Evolutionary conservation across 176 grass and related monocot species (phyloP).

Genomic region (Oryza glaberrima): DNA sequence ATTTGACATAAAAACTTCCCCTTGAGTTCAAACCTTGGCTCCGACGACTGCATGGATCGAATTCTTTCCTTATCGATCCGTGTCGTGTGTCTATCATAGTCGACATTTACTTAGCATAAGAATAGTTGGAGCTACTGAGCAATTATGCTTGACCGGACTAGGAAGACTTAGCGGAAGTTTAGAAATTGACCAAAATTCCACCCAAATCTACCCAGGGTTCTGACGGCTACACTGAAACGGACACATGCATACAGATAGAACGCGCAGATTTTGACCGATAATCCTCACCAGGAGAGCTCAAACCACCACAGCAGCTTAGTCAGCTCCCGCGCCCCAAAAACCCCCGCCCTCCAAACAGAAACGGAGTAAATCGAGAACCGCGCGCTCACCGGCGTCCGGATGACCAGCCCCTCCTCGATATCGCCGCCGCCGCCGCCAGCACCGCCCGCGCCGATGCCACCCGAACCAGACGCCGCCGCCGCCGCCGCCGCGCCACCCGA

Average conservation of each 20-base stretch:
- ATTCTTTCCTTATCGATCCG: conserved; percentile 10
- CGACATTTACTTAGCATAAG: conserved; percentile 25
- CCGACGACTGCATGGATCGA: conserved; percentile 10
- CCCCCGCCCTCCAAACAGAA: background rate
- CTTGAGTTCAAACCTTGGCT: conserved; percentile 5
- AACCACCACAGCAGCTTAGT: conserved; percentile 25
- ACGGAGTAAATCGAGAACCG: conserved; percentile 27
- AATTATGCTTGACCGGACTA: conserved; percentile 33
- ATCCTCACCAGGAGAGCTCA: conserved; percentile 12
- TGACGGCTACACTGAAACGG: conserved; percentile 15
- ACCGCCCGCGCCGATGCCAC: conserved; percentile 16
- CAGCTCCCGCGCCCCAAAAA: background rate
- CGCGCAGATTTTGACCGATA: background rate
- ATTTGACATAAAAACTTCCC: conserved; percentile 25
- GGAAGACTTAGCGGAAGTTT: conserved; percentile 1
- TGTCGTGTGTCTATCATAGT: conserved; percentile 12
- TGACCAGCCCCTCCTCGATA: conserved; percentile 58
- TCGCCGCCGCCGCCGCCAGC: conserved; percentile 3
- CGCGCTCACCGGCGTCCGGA: conserved; percentile 70
- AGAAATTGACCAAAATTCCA: conserved; percentile 45
- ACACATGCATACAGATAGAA: background rate
- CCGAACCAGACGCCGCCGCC: conserved; percentile 20
- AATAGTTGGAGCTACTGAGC: conserved; percentile 26
- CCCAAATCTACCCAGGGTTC: background rate
- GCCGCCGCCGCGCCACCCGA: background rate